Evolutionary conservation across 805 yeast species (phyloP).

Genomic region (Ogataea methylovora): DNA sequence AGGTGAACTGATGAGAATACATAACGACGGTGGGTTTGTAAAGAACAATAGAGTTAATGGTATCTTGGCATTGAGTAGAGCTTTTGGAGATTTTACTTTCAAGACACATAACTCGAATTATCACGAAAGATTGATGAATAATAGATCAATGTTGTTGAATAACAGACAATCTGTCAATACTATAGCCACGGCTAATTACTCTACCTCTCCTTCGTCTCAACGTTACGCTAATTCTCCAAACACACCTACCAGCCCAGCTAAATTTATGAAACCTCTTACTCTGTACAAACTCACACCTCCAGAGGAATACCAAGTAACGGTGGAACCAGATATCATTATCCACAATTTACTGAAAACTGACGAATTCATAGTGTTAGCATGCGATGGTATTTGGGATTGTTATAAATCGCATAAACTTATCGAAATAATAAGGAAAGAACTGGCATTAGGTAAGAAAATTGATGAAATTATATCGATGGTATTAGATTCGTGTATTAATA

Average conservation of each 20-base stretch:
- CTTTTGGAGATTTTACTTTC: slow-evolving; percentile 61
- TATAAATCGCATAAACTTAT: slow-evolving; percentile 50
- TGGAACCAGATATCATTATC: slow-evolving; percentile 65
- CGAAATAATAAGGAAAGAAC: slow-evolving; percentile 45
- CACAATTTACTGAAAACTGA: slow-evolving; percentile 43
- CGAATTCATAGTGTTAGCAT: slow-evolving; percentile 67
- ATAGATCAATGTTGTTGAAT: background rate
- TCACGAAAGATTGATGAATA: slow-evolving; percentile 13
- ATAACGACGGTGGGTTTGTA: slow-evolving; percentile 53
- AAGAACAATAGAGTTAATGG: slow-evolving; percentile 56
- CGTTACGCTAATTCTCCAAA: too few relatives aligned
- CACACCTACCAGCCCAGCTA: too few relatives aligned
- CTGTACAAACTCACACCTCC: slow-evolving; percentile 37
- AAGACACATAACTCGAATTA: slow-evolving; percentile 27
- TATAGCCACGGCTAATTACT: too few relatives aligned
- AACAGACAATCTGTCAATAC: background rate
- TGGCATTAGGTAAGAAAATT: slow-evolving; percentile 49
- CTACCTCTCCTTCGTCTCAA: too few relatives aligned
- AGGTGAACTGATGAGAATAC: slow-evolving; percentile 51
- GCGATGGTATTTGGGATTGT: slow-evolving; percentile 83
- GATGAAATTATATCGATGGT: slow-evolving; percentile 53
- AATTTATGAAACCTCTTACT: too few relatives aligned
- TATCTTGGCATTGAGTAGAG: slow-evolving; percentile 48
- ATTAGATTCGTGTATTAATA: slow-evolving; percentile 57
- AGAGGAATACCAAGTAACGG: slow-evolving; percentile 74